Conservation (phyloP, 345 rosid species). For the Psidium guajava region DNA sequence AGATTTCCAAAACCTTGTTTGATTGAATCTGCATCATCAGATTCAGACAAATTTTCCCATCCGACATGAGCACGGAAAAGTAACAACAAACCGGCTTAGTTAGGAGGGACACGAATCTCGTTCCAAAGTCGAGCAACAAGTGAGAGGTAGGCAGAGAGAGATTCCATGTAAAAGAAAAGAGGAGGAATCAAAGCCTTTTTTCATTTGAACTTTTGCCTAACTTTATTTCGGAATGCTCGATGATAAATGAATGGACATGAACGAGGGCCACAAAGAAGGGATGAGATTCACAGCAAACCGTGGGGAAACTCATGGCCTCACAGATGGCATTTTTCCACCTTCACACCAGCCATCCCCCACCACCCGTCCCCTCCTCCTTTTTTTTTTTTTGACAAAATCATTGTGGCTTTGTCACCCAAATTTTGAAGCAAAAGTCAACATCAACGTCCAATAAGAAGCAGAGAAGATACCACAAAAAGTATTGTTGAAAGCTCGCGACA, state of each 20-base stretch:
- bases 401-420: not conserved
- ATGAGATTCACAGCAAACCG: conserved; percentile 17
- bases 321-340: not conserved
- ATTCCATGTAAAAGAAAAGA: not conserved
- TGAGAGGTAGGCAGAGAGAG: not conserved
- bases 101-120: not conserved
- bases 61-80: not conserved
- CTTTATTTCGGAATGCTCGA: not conserved
- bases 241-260: not conserved
- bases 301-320: not conserved
- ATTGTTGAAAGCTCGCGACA: no score
- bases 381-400: not conserved
- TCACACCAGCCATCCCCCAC: no score
- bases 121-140: not conserved
- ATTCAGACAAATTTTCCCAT: not conserved
- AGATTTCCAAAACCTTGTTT: not conserved
- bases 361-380: no score
- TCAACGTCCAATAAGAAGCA: not conserved
- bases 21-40: not conserved
- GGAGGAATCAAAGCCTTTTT: not conserved
- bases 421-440: not conserved
- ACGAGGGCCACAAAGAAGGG: conserved; percentile 12
- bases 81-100: not conserved
- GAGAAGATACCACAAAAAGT: not conserved
- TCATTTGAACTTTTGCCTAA: not conserved